phyloP scores from a whole-genome alignment of 2,329 filamentous ascomycete genomes.

The Pestalotiopsis sp. region DNA sequence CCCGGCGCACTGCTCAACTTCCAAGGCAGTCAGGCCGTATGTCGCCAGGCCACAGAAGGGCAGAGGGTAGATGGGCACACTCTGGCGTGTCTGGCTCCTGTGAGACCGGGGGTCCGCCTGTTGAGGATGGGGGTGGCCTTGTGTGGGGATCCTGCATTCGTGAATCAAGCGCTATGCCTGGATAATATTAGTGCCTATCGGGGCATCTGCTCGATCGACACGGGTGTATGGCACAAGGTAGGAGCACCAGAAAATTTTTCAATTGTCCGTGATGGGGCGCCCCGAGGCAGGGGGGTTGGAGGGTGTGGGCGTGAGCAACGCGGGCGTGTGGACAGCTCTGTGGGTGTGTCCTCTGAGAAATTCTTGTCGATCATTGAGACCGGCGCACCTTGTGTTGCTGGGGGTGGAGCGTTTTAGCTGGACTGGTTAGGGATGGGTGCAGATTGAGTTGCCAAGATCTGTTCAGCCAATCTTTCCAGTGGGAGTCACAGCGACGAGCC shows the following conservation, averaged over 20 bases:
- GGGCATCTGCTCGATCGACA: not conserved
- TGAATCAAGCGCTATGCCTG: not conserved
- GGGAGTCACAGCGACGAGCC: not conserved
- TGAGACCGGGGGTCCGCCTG: not conserved
- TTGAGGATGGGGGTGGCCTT: not conserved
- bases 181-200: not conserved
- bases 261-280: not conserved
- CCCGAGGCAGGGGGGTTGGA: not conserved
- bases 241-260: constrained; percentile 2
- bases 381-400: not conserved
- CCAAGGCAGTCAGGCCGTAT: not conserved
- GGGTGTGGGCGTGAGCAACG: not conserved
- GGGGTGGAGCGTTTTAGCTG: constrained; percentile 11
- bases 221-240: not conserved
- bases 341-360: not conserved
- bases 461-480: not conserved
- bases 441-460: constrained; percentile 6
- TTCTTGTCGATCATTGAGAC: constrained; percentile 8
- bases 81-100: not conserved
- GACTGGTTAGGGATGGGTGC: constrained; percentile 7
- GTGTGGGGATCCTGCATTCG: constrained; percentile 1
- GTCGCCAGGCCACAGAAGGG: not conserved
- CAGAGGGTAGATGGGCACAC: not conserved
- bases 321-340: not conserved
- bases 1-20: not conserved